Conservation (phyloP, 768 basidiomycete species). For the Tubosaeta sp. region DNA sequence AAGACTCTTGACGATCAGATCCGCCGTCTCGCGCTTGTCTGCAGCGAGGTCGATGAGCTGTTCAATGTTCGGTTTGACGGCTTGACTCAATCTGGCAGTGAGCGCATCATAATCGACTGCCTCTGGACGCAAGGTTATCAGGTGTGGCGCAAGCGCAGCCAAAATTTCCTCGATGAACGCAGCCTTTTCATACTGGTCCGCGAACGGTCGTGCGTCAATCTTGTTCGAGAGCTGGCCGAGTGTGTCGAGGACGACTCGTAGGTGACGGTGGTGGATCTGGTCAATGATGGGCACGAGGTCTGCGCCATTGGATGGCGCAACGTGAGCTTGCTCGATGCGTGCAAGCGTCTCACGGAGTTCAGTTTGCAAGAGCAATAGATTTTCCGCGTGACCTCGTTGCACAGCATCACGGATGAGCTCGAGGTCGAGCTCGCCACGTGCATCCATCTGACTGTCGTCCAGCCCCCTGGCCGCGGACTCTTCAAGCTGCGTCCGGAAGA, state of each 20-base stretch:
- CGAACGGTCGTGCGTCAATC: conserved; percentile 31
- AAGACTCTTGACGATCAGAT: conserved; percentile 71
- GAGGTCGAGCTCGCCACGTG: conserved; percentile 73
- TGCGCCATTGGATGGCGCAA: conserved; percentile 14
- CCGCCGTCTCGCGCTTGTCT: conserved; percentile 84
- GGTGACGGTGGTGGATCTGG: conserved; percentile 51
- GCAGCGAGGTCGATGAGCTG: conserved; percentile 87
- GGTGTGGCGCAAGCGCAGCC: conserved; percentile 52
- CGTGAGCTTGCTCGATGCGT: conserved; percentile 33
- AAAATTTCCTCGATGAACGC: conserved; percentile 58
- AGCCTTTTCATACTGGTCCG: conserved; percentile 49
- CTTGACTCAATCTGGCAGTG: conserved; percentile 71
- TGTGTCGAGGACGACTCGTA: conserved; percentile 56
- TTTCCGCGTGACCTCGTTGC: conserved; percentile 61
- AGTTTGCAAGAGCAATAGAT: conserved; percentile 51
- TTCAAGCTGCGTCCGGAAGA: conserved; percentile 66
- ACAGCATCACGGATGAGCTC: conserved; percentile 68
- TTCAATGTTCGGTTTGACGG: conserved; percentile 84
- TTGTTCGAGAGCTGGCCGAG: conserved; percentile 45
- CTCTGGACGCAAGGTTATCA: conserved; percentile 59
- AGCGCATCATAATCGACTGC: conserved; percentile 75
- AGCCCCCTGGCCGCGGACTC: conserved; percentile 53
- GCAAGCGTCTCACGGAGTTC: conserved; percentile 54
- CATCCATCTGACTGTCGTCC: conserved; percentile 66
- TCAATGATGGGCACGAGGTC: conserved; percentile 50